Evolutionary conservation across 2,329 filamentous ascomycete genomes (phyloP), one percentile per base, ranked within the genome.

Genomic region (Microdochium trichocladiopsis): DNA sequence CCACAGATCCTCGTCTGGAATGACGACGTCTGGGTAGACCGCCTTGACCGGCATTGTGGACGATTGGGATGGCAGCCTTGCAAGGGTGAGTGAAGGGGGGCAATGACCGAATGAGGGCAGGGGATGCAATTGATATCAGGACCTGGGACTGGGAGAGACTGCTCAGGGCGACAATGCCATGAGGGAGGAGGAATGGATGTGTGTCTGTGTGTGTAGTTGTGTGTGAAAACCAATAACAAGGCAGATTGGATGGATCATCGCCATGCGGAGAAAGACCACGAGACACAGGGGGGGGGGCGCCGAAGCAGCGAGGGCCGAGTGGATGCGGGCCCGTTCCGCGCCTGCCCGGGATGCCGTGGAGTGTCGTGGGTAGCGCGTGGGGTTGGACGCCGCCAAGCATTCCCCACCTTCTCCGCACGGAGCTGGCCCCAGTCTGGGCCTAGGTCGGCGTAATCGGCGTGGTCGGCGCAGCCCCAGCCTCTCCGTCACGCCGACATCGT

Each of bases 1-100:
- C 88, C 89, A 96, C 49, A 95, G 65, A 66, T 95, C 90, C 52
- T 85, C 70, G 59, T 86, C 72, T 0, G 92, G 91, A 41, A 96
- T 84, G 21, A 84, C 74, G 36, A 94, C 62, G 8, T 75, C 67
- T 1, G 83, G 76, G 63, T 84, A 90, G 1, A 72, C 71, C 2
- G 90, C 91, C 48, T 81, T 73, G 61, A 85, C 77, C 55, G 88
- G 86, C 90, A 95, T 95, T 31, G 57, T 70, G 54, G 31, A n/a
- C 33, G 49, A 54, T 51, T 25, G 22, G 8, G 4, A 24, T 18
- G 10, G 24, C 33, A 14, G 18, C 18, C 22, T 31, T 22, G 25
- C n/a, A n/a, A 28, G 23, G 14, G 14, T 25, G 24, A 25, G 24
- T 22, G 25, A 28, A 6, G 24, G 8, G 16, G 24, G 22, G 23